A percentile compares a stretch with the other conserved stretches of the same genome.
Conservation (phyloP, 768 basidiomycete species). For the Asterophora parasitica region DNA sequence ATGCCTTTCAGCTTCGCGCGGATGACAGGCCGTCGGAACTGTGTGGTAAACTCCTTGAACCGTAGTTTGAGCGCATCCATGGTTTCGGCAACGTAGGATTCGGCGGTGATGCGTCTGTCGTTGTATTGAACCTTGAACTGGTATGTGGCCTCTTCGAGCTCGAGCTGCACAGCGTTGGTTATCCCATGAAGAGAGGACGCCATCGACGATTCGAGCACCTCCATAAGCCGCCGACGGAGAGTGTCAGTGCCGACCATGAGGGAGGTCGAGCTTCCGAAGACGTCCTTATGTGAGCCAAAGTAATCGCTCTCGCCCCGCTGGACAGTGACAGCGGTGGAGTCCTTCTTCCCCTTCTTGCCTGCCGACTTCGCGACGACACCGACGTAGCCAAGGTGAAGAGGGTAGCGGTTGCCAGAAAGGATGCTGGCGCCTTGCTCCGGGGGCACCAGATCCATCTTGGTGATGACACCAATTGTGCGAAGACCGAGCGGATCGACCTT, state of each 20-base stretch:
- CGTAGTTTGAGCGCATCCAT: slow-evolving; percentile 87
- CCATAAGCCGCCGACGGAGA: slow-evolving; percentile 87
- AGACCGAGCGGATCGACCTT: slow-evolving; percentile 93
- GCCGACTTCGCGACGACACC: slow-evolving; percentile 89
- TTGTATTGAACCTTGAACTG: slow-evolving; percentile 99
- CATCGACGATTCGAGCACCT: slow-evolving; percentile 97
- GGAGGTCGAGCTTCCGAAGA: slow-evolving; percentile 57
- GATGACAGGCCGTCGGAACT: slow-evolving; percentile 87
- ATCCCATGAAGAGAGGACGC: slow-evolving; percentile 92
- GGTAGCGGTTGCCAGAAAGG: slow-evolving; percentile 86
- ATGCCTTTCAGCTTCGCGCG: slow-evolving; percentile 85
- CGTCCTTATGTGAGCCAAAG: slow-evolving; percentile 57
- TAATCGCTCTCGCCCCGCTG: slow-evolving; percentile 61
- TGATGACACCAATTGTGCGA: slow-evolving; percentile 95
- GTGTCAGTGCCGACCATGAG: slow-evolving; percentile 92
- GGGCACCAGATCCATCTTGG: slow-evolving; percentile 97
- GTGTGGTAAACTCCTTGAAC: slow-evolving; percentile 79
- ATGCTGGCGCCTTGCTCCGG: slow-evolving; percentile 80
- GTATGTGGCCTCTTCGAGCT: slow-evolving; percentile 94
- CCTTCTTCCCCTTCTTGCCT: slow-evolving; percentile 48
- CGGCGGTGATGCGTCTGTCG: slow-evolving; percentile 89
- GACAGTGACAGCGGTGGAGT: slow-evolving; percentile 44
- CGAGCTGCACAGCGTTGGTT: slow-evolving; percentile 94
- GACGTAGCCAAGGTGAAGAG: slow-evolving; percentile 95
- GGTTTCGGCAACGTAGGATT: slow-evolving; percentile 97